phyloP scores from a whole-genome alignment of 768 basidiomycete genomes.

The Suillus ampliporus region DNA sequence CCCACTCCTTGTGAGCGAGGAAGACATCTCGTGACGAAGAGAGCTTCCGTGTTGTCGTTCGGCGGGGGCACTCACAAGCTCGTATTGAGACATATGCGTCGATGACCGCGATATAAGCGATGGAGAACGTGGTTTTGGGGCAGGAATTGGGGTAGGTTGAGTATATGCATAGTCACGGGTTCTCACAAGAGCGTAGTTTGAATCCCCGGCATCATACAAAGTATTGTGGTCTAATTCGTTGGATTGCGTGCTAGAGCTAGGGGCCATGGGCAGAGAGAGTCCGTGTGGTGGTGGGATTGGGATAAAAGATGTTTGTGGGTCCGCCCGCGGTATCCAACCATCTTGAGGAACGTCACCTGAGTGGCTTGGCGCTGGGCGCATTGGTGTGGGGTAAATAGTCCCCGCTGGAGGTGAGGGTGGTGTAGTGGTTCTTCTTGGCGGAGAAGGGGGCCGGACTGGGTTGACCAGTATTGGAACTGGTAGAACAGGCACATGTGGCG shows the following conservation, averaged over 20 bases:
- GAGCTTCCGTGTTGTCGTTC: conserved; percentile 26
- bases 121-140: conserved; percentile 22
- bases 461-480: conserved; percentile 26
- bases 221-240: conserved; percentile 18
- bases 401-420: conserved; percentile 22
- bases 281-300: conserved; percentile 28
- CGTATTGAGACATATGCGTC: conserved; percentile 38
- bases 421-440: conserved; percentile 11
- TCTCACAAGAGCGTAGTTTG: conserved; percentile 27
- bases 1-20: conserved; percentile 26
- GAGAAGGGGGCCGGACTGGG: conserved; percentile 22
- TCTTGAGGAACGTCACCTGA: conserved; percentile 24
- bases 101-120: conserved; percentile 34
- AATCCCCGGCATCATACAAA: background rate
- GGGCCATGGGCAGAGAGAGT: conserved; percentile 19
- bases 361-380: conserved; percentile 27
- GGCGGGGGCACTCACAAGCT: conserved; percentile 29
- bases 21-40: conserved; percentile 31
- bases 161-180: conserved; percentile 38
- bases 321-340: conserved; percentile 35
- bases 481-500: conserved; percentile 22
- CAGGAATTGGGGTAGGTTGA: conserved; percentile 10
- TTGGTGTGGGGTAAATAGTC: conserved; percentile 34
- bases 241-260: conserved; percentile 21
- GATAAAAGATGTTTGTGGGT: conserved; percentile 32